A percentile compares a stretch with the other conserved stretches of the same genome.
Evolutionary conservation across 768 basidiomycete genomes (phyloP).

Genomic region (Chiua virens): DNA sequence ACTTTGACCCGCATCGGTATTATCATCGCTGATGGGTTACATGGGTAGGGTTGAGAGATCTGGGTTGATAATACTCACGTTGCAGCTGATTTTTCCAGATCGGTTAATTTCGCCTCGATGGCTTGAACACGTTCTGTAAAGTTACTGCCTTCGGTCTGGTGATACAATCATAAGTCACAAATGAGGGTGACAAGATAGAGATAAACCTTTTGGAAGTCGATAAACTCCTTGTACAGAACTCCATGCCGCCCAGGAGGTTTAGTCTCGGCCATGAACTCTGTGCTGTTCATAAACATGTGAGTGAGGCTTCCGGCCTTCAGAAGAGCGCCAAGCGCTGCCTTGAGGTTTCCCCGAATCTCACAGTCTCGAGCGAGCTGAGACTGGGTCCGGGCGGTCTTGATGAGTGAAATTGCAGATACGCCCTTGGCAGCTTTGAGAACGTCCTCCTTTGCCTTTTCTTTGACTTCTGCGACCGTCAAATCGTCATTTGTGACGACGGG

Average conservation of each 20-base stretch:
- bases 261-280: slow-evolving; percentile 55
- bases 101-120: slow-evolving; percentile 46
- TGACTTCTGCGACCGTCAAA: slow-evolving; percentile 46
- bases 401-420: slow-evolving; percentile 58
- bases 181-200: slow-evolving; percentile 7
- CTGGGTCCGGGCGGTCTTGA: slow-evolving; percentile 62
- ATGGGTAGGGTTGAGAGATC: slow-evolving; percentile 12
- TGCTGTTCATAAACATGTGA: slow-evolving; percentile 56
- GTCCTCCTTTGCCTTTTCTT: slow-evolving; percentile 44
- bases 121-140: slow-evolving; percentile 41
- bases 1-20: slow-evolving; percentile 35
- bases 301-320: slow-evolving; percentile 61
- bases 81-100: slow-evolving; percentile 41
- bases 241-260: slow-evolving; percentile 47
- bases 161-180: slow-evolving; percentile 11
- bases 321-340: slow-evolving; percentile 57
- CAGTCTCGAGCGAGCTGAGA: slow-evolving; percentile 48
- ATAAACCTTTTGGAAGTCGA: slow-evolving; percentile 65
- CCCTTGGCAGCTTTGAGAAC: slow-evolving; percentile 56
- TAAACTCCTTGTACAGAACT: slow-evolving; percentile 59
- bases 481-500: slow-evolving; percentile 21
- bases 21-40: slow-evolving; percentile 11
- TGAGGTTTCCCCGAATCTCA: slow-evolving; percentile 61
- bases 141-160: slow-evolving; percentile 39
- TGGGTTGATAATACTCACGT: slow-evolving; percentile 23